A percentile compares a stretch with the other conserved stretches of the same genome.
Evolutionary conservation across 768 basidiomycete species (phyloP).

Genomic region (Daedalea quercina): DNA sequence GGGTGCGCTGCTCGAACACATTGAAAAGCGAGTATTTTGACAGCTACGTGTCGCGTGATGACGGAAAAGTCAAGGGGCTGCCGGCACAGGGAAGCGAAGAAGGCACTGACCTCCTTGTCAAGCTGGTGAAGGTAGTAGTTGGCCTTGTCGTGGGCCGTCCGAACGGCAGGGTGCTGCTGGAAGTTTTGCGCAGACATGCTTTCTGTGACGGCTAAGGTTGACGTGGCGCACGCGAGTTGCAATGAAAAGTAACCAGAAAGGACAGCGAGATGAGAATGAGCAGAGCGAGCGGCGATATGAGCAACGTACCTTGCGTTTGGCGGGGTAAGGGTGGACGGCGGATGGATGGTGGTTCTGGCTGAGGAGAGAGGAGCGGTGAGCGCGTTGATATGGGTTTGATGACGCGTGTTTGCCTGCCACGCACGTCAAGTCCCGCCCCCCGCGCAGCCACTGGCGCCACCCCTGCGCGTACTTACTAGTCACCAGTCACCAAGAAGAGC

Average conservation of each 20-base stretch:
- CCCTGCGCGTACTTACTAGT: too few species aligned
- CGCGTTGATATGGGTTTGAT: conserved; percentile 40
- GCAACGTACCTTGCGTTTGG: neutral
- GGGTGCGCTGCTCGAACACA: conserved; percentile 82
- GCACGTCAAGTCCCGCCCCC: conserved; percentile 36
- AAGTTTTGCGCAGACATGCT: conserved; percentile 81
- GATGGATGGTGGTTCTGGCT: conserved; percentile 11
- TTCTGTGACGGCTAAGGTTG: conserved; percentile 5
- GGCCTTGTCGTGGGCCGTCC: conserved; percentile 81
- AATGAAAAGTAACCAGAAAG: neutral
- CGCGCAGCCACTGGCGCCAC: conserved; percentile 5
- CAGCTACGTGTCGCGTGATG: conserved; percentile 40
- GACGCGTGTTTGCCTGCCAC: conserved; percentile 54
- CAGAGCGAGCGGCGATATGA: neutral
- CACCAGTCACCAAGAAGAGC: conserved; percentile 18
- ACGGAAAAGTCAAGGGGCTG: neutral
- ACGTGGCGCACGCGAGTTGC: neutral
- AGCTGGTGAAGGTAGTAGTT: conserved; percentile 80
- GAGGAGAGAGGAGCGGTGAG: conserved; percentile 11
- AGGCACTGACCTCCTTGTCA: conserved; percentile 83
- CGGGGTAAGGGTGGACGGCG: conserved; percentile 1
- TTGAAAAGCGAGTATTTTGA: conserved; percentile 83
- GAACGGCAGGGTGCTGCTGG: conserved; percentile 81
- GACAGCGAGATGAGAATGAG: neutral
- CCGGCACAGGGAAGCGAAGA: neutral